phyloP scores from a whole-genome alignment of 75 land plant genomes.

The Ceratopteris richardii region DNA sequence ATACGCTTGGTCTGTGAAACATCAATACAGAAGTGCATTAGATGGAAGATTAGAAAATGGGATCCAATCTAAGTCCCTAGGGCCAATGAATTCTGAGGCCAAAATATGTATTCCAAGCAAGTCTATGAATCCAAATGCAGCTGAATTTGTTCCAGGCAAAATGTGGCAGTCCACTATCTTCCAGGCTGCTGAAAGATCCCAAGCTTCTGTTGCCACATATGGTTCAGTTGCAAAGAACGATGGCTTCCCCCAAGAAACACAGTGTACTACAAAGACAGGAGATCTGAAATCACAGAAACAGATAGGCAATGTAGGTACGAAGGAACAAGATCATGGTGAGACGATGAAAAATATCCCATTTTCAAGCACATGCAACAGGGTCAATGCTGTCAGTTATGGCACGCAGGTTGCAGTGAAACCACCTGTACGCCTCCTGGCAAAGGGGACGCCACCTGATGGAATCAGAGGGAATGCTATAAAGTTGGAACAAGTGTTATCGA shows the following conservation, averaged over 20 bases:
- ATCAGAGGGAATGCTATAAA: background rate
- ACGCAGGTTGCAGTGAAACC: no score
- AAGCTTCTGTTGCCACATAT: background rate
- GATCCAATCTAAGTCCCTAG: background rate
- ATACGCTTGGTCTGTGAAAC: background rate
- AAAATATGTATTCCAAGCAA: conserved; percentile 7
- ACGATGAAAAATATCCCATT: no score
- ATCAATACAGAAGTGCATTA: background rate
- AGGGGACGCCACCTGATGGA: background rate
- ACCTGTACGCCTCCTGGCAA: no score
- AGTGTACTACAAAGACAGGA: no score
- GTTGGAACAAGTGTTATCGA: background rate
- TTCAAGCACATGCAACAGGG: no score
- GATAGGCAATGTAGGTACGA: no score
- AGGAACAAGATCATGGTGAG: no score
- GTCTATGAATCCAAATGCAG: conserved; percentile 66
- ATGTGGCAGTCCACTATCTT: conserved; percentile 23
- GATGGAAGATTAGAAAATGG: background rate
- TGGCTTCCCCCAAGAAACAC: no score
- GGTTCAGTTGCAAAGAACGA: background rate
- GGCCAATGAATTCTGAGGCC: background rate
- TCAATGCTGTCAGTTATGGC: no score
- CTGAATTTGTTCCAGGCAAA: conserved; percentile 59
- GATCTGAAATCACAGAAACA: no score
- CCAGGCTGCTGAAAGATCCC: background rate